Evolutionary conservation across 257 asterid species (phyloP), one percentile per base, ranked within the genome.

Genomic region (Thymus mandschuricus): DNA sequence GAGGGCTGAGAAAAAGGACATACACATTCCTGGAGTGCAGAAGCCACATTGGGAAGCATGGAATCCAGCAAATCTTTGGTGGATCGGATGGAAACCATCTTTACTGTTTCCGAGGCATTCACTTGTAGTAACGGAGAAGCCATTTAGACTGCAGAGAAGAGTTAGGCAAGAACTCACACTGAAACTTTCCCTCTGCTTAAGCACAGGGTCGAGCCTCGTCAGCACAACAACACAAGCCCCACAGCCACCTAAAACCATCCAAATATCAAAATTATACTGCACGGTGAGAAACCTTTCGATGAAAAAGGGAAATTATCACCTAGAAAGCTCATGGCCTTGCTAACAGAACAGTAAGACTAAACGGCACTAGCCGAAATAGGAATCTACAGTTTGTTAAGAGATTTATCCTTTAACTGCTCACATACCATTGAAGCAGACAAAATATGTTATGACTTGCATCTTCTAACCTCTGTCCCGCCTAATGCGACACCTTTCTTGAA

Each of bases 41-140:
- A 72, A 72, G 77, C 77, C 77, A 28, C 77, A 72, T 31, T 72
- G 77, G 15, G 77, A 72, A 6, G 71, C 77, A 11, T 72, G 77
- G 66, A 72, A 64, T 15, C 71, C 77, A 2, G 77, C 71, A 43
- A 64, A 72, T 6, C 71, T 51, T 43, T 72, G 66, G 38, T 72
- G 77, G 41, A 72, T 72, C 2, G 77, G 77, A 34, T 72, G 77
- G 66, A 72, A 64, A n/a, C 77, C 77, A 55, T 54, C 27, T 55
- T 33, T 72, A 8, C n/a, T 72, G 10, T 72, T 72, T 43, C 77
- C 77, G 2, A 72, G 77, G 58, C 77, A 59, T 54, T 72, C 77
- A 15, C 71, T 72, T 6, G 77, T 72, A 5, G 77, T 72, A 45
- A 72, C 27, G 51, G 77, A 72, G 50, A 11, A 72, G 59, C 77